Conservation (phyloP, 768 basidiomycete genomes). For the Rubroboletus satanas region DNA sequence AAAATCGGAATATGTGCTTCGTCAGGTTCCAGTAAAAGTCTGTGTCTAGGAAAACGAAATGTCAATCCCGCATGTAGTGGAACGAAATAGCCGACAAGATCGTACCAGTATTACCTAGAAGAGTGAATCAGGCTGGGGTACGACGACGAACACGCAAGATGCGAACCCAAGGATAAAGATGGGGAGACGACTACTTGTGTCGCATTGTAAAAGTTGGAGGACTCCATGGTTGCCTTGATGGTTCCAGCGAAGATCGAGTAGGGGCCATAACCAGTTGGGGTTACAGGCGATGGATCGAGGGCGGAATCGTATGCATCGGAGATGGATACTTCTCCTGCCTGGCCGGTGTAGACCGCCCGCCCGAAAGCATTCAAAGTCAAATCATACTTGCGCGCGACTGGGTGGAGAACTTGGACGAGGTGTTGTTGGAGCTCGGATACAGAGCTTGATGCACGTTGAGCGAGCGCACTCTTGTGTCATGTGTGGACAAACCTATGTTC, state of each 20-base stretch:
- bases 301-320: constrained; percentile 45
- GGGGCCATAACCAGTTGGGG: constrained; percentile 31
- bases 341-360: constrained; percentile 30
- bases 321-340: constrained; percentile 46
- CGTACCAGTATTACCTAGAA: constrained; percentile 19
- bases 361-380: constrained; percentile 59
- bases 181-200: constrained; percentile 16
- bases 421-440: constrained; percentile 18
- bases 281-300: constrained; percentile 63
- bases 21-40: constrained; percentile 20
- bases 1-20: constrained; percentile 58
- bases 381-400: constrained; percentile 49
- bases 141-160: not conserved
- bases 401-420: constrained; percentile 28
- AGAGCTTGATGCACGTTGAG: constrained; percentile 9
- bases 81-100: not conserved
- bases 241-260: constrained; percentile 25
- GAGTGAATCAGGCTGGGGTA: not conserved
- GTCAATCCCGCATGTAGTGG: not conserved
- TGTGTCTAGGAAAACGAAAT: constrained; percentile 10
- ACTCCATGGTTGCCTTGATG: constrained; percentile 33
- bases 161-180: constrained; percentile 11
- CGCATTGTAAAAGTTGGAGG: constrained; percentile 3
- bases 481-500: constrained; percentile 45
- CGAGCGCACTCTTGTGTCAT: not conserved